phyloP scores from a whole-genome alignment of 2,329 filamentous ascomycete species.

The Ophiocordyceps robertsii region DNA sequence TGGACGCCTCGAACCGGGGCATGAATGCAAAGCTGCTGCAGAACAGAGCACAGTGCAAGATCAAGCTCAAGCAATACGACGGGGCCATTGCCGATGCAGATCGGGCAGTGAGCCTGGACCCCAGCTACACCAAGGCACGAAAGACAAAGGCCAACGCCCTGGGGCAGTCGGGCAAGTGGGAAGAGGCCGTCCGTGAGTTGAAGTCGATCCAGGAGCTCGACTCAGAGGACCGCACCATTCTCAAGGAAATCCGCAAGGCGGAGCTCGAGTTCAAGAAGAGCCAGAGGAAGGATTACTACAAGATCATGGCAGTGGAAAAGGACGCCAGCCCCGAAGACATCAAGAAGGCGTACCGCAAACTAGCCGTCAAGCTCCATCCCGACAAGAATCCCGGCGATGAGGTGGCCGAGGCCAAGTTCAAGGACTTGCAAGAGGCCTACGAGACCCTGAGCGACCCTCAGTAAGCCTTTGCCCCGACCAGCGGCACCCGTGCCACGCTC shows the following conservation, averaged over 20 bases:
- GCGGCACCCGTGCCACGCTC: background rate
- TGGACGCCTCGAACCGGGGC: constrained; percentile 79
- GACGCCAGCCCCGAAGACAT: constrained; percentile 73
- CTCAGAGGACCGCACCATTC: constrained; percentile 66
- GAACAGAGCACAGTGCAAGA: constrained; percentile 78
- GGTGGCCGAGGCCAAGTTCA: constrained; percentile 81
- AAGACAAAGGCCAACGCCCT: constrained; percentile 89
- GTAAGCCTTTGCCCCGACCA: constrained; percentile 37
- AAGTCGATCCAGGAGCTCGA: constrained; percentile 76
- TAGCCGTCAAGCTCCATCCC: constrained; percentile 87
- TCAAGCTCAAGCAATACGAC: constrained; percentile 72
- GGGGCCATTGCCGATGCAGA: constrained; percentile 78
- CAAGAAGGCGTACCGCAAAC: constrained; percentile 93
- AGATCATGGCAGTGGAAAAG: constrained; percentile 83
- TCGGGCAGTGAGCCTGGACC: constrained; percentile 68
- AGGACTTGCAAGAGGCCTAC: constrained; percentile 95
- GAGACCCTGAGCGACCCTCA: constrained; percentile 89
- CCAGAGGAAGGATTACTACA: constrained; percentile 96
- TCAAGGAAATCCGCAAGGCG: constrained; percentile 75
- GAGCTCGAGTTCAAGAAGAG: constrained; percentile 97
- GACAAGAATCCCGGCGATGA: constrained; percentile 92
- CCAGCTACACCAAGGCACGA: constrained; percentile 75
- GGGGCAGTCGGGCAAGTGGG: constrained; percentile 78
- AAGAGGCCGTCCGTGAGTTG: constrained; percentile 78
- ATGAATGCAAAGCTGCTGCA: constrained; percentile 92